Base-by-base conservation (phyloP, 2,329 filamentous ascomycete genomes). In the Chalaropsis ovoidea region DNA sequence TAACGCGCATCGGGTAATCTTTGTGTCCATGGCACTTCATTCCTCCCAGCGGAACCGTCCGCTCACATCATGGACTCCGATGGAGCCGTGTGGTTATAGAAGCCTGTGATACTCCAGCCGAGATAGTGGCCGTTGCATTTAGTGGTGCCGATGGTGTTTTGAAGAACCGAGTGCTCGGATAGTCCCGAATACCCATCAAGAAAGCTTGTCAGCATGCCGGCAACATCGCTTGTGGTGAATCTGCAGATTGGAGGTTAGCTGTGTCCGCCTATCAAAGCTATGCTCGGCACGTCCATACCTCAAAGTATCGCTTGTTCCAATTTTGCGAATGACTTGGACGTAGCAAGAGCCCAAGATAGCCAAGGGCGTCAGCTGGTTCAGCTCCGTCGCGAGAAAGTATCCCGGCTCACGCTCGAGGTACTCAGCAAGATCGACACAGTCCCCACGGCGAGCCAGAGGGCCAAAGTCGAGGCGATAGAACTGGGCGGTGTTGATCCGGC, bases 381-480 rank as follows among this genome's bases (percentile, higher is more conserved):
- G 47, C 1, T 65, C 41, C 1, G 58, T 62, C 19, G 58, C 64
- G 19, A 65, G 17, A 39, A 65, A 65, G 60, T 62, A 65, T 11
- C 64, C 64, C n/a, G 58, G 58, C 27, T 65, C 31, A 5, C 22
- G 27, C 17, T 65, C 35, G 22, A 65, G 24, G 35, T 62, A 65
- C 24, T 43, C 13, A 3, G 27, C 45, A 47, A 62, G 31, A 11
- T 41, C 43, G 10, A 42, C 31, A 54, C 64, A 65, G 43, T 62
- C 58, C 10, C 42, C 17, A 24, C 54, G 41, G 15, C 35, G 22
- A 24, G 64, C 64, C 15, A 17, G 17, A 11, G 58, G 64, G 22
- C 56, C 64, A 65, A 65, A 65, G 35, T 62, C 64, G 19, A 65
- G 22, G 11, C 47, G 58, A 13, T 65, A 65, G 13, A 43, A 54